Evolutionary conservation across 768 basidiomycete species (phyloP), one percentile per base, ranked within the genome.

Genomic region (Leucosporidium yakuticum): DNA sequence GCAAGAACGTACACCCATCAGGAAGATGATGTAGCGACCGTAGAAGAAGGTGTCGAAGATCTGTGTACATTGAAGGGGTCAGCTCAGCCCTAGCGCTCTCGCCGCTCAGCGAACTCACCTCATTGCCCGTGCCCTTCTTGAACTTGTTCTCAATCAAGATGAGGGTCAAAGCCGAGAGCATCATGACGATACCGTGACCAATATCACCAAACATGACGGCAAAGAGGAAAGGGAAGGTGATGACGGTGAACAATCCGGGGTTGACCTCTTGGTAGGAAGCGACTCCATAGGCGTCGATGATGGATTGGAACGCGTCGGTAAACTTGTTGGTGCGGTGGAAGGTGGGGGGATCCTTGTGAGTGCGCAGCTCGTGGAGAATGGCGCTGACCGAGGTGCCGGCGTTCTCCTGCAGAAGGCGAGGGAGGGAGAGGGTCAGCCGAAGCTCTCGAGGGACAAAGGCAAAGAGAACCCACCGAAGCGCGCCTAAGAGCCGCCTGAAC

Each of bases 201-300:
- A 98, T 90, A 79, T 99, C 96, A 75, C 96, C 96, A 77, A 99
- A 99, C 96, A 99, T 99, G 81, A 99, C 91, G 7, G 92, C 95
- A 75, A 98, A 99, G 73, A 99, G 80, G 86, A 99, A 98, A 0
- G 96, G 96, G 86, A 76, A 76, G 9, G 76, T 77, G 74, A 81
- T 80, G 69, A 80, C 79, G 59, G 81, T 91, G 79, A 95, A 95
- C 34, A 98, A 80, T 63, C 94, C 96, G 25, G 96, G 95, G 77
- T 98, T 98, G 77, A 93, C 87, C 79, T 99, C 96, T 77, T 97
- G 90, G 77, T 99, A 98, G 1, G 85, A 87, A 20, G 92, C 90
- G 61, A 91, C 86, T 75, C 95, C 96, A 77, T 99, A 99, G 60
- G 88, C 88, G 79, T 99, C 96, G 87, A 99, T 96, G 80, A 99